Evolutionary conservation across 2,329 filamentous ascomycete genomes (phyloP), one percentile per base, ranked within the genome.

Genomic region (Aureobasidium sp.): DNA sequence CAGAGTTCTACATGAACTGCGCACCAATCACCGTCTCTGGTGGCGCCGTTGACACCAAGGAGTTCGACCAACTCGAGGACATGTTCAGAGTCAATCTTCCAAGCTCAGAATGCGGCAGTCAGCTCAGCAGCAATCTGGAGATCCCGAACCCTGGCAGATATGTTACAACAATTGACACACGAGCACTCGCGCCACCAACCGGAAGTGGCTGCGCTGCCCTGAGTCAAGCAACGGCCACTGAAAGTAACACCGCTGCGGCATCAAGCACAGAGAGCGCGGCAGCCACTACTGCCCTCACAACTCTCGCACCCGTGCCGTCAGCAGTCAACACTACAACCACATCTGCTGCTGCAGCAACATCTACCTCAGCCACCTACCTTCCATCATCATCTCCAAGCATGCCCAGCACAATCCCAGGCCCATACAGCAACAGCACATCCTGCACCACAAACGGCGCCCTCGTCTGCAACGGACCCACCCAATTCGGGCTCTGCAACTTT

Each of bases 1-100:
- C 92, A 0, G 94, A 97, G 73, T 91, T 96, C 82, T 97, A 97
- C 82, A 96, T 96, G 91, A 95, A 96, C 82, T 99, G 93, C 69
- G 90, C 89, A 0, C 85, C 90, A 0, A 75, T 96, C 55, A 82
- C 80, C 0, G 80, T 97, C 27, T 84, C 83, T 0, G 77, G 74
- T 5, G 76, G 77, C 25, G 74, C 77, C 1, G 72, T 74, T 53
- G 82, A 84, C 45, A 69, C 84, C 60, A 74, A 78, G 1, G 83
- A 83, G 66, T 82, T 87, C 65, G 72, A 84, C 39, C 73, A 76
- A 0, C 86, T 95, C 14, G 90, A 90, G 0, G 78, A 86, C 63
- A 87, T 95, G 84, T 87, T 92, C 62, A 81, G 87, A 0, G 87
- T 88, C 68, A 95, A 94, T 75, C 77, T 91, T 64, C 73, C 70